Evolutionary conservation across 2,329 filamentous ascomycete genomes (phyloP).

Genomic region (Sporothrix brunneoviolacea): DNA sequence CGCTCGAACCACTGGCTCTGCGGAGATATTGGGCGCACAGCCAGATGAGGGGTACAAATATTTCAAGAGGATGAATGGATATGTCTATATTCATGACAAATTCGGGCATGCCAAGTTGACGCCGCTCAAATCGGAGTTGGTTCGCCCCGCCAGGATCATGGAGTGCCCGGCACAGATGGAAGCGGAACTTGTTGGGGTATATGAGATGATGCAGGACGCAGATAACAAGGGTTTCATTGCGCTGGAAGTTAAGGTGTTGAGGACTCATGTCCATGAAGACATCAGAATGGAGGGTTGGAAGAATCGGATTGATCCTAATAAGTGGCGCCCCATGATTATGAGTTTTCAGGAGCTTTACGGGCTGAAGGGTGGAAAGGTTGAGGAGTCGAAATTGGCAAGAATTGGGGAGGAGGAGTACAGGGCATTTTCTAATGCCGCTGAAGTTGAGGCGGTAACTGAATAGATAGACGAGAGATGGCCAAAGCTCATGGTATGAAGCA

Average conservation of each 20-base stretch:
- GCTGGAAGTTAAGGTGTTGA: slow-evolving; percentile 31
- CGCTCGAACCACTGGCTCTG: slow-evolving; percentile 31
- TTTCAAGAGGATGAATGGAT: slow-evolving; percentile 26
- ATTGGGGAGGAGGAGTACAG: too few relatives aligned
- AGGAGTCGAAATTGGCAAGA: too few relatives aligned
- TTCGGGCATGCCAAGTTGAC: slow-evolving; percentile 29
- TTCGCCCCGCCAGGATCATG: slow-evolving; percentile 28
- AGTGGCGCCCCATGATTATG: slow-evolving; percentile 39
- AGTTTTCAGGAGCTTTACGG: slow-evolving; percentile 38
- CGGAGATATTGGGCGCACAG: slow-evolving; percentile 20
- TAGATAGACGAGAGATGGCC: too few relatives aligned
- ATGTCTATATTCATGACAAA: slow-evolving; percentile 34
- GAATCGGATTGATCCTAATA: slow-evolving; percentile 36
- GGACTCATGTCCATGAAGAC: slow-evolving; percentile 27
- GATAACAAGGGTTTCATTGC: too few relatives aligned
- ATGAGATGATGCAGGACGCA: slow-evolving; percentile 28
- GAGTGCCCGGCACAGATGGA: slow-evolving; percentile 40
- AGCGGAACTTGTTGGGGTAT: slow-evolving; percentile 27
- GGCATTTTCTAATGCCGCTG: too few relatives aligned
- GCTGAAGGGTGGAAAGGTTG: slow-evolving; percentile 23
- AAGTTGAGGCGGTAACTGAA: too few relatives aligned
- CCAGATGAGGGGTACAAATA: too few relatives aligned
- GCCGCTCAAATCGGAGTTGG: slow-evolving; percentile 27
- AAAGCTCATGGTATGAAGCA: too few relatives aligned
- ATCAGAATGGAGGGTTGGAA: slow-evolving; percentile 30